Evolutionary conservation across 2,329 filamentous ascomycete species (phyloP), one percentile per base, ranked within the genome.

Genomic region (Pseudopithomyces chartarum): DNA sequence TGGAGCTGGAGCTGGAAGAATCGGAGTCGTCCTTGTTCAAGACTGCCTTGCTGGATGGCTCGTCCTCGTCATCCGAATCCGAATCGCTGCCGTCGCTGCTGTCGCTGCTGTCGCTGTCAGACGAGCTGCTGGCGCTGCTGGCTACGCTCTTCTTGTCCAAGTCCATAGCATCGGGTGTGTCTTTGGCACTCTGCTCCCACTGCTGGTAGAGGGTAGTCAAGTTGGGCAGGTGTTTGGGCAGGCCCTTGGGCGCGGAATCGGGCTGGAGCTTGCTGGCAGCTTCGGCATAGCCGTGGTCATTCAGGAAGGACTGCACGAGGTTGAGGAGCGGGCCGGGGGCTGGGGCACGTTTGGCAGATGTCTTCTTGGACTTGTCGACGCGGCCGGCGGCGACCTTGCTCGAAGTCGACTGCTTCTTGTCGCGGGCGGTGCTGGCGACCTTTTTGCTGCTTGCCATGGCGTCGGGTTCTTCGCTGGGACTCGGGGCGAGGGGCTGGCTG

Each of bases 251-350:
- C 38, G 63, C 47, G 2, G 49, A 54, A 34, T 69, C 65, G 22
- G 64, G 59, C 44, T 63, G 56, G 12, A 76, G 63, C 26, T 66
- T 67, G 44, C 52, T 50, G 13, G 71, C 74, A 17, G 74, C 66
- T 20, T 67, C 63, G 12, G 63, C 60, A 52, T 72, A 74, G 38
- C 75, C 74, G 48, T 74, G 59, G 22, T 73, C 65, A 22, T 62
- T 57, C 48, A 77, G 64, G 60, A 77, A 78, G 33, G 58, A 47
- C 58, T 68, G 60, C 8, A 78, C 67, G 29, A 76, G 70, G 48
- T 68, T 67, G 52, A 77, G 57, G 10, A 73, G 60, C 19, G 62
- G 57, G 12, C 60, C 57, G 8, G 67, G 65, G 33, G 59, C 62
- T 54, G 62, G 52, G 17, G 64, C 56, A 42, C 22, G 26, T 44